Evolutionary conservation across 257 asterid genomes (phyloP), one percentile per base, ranked within the genome.

Genomic region (Thymus mandschuricus): DNA sequence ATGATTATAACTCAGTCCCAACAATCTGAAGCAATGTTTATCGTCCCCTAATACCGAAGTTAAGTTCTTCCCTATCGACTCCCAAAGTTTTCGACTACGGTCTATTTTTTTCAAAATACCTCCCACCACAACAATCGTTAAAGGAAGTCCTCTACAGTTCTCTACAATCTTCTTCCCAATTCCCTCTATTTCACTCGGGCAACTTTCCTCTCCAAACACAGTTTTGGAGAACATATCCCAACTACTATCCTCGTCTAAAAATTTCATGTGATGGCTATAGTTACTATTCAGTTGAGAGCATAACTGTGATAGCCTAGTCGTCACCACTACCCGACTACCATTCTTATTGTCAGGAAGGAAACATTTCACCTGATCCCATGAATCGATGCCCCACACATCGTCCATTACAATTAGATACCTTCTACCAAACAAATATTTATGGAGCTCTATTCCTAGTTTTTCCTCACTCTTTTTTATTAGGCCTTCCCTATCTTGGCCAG

Each of bases 131-230:
- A 68, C 72, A 35, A 68, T 68, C 8, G 73, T 54, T 34, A 54
- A 54, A 54, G 64, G 64, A 54, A 68, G 73, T 27, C 73, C 73
- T 27, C 73, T 13, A 28, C 73, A 68, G 55, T 12, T 68, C 15
- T 68, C 54, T 34, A 54, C 73, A 10, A 68, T 68, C 41, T 15
- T 8, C 46, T 12, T 28, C 11, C 64, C 73, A 5, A 55, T 40
- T 40, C 12, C 27, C 21, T 68, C 43, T 27, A 68, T 40, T 21
- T 68, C 64, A 68, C 28, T 29, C 38, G 64, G 72, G 4, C 40
- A 68, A 3, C n/a, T 2, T 38, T 10, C 52, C n/a, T 35, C 52
- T 6, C 63, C 72, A 11, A 68, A 68, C 50, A 68, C 63, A 41
- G 11, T 68, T 35, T 12, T 21, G 4, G 41, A 21, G 45, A 68